Base-by-base conservation (phyloP, 2,329 filamentous ascomycete genomes). In the Talaromyces marneffei region DNA sequence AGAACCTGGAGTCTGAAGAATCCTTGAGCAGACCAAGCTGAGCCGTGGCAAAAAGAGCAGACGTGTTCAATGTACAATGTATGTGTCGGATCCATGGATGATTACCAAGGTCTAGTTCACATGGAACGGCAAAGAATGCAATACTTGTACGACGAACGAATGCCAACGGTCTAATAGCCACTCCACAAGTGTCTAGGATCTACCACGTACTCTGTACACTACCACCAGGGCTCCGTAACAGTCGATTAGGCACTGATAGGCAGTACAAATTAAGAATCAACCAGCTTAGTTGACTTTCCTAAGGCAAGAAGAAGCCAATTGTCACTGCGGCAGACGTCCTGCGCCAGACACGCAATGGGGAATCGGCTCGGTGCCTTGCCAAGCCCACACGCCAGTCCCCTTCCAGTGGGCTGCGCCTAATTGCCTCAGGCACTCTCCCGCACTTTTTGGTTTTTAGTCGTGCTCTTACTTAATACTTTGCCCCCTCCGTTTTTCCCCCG, bases 371-470 rank as follows among this genome's bases (percentile, higher is more conserved):
- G 52, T 55, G 52, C 44, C 46, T 42, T 23, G 56, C 50, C 59
- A 44, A 52, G 29, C 14, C 35, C 16, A 2, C 16, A 2, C 25
- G 46, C 57, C 54, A 60, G n/a, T 1, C 57, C 48, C 2, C 6
- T 54, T 54, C n/a, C 1, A 53, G 57, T 35, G 27, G 16, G 16
- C 31, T 40, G 48, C 52, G 59, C 59, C 57, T 35, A 27, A 33
- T 46, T 62, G 54, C 33, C 42, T 68, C 53, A 65, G 66, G 68
- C 12, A 23, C 44, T 3, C 60, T 20, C 57, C 48, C 65, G 56
- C 53, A 31, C 63, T 48, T 52, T 46, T 27, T 48, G 44, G 44
- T 29, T 16, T 14, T 29, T n/a, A 33, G 12, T 35, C 44, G 6
- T 39, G 18, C 57, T 57, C 62, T 65, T 62, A 58, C 57, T 50